Conservation (phyloP, 495 filamentous ascomycete genomes). For the Sporormia fimetaria region DNA sequence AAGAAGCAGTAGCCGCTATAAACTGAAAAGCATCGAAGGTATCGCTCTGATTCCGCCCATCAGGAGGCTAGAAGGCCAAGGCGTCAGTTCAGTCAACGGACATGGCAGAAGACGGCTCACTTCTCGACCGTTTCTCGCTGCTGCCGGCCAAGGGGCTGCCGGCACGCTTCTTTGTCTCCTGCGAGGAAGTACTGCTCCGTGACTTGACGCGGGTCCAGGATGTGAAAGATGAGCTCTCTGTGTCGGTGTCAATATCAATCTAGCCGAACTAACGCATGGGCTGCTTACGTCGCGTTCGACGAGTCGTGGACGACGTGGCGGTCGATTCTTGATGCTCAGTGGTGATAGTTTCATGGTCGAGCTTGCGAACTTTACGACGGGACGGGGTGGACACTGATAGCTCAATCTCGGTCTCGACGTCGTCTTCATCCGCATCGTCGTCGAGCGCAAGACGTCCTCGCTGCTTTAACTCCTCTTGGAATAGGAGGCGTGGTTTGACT, state of each 20-base stretch:
- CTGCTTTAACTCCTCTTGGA: slow-evolving; percentile 44
- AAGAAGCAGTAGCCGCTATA: too few relatives aligned
- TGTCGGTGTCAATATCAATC: not conserved
- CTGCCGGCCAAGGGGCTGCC: slow-evolving; percentile 7
- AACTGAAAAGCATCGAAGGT: too few relatives aligned
- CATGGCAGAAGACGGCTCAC: slow-evolving; percentile 13
- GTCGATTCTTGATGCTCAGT: slow-evolving; percentile 3
- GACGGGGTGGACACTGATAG: slow-evolving; percentile 20
- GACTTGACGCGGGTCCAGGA: slow-evolving; percentile 16
- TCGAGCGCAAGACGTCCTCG: slow-evolving; percentile 28
- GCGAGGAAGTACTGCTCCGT: not conserved
- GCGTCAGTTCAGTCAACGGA: slow-evolving; percentile 8
- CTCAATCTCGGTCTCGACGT: slow-evolving; percentile 39
- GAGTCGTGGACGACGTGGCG: slow-evolving; percentile 21
- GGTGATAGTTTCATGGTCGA: not conserved
- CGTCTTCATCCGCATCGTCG: slow-evolving; percentile 36
- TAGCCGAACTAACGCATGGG: not conserved
- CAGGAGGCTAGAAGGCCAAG: slow-evolving; percentile 1
- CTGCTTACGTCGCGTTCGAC: slow-evolving; percentile 7
- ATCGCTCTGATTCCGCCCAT: too few relatives aligned
- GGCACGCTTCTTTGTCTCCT: slow-evolving; percentile 10
- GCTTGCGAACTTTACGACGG: not conserved
- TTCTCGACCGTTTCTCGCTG: slow-evolving; percentile 4
- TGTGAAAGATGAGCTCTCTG: slow-evolving; percentile 16
- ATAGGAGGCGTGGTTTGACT: slow-evolving; percentile 77